Base-by-base conservation (phyloP, 1,284 basidiomycete species). In the Boletus holoroseus region DNA sequence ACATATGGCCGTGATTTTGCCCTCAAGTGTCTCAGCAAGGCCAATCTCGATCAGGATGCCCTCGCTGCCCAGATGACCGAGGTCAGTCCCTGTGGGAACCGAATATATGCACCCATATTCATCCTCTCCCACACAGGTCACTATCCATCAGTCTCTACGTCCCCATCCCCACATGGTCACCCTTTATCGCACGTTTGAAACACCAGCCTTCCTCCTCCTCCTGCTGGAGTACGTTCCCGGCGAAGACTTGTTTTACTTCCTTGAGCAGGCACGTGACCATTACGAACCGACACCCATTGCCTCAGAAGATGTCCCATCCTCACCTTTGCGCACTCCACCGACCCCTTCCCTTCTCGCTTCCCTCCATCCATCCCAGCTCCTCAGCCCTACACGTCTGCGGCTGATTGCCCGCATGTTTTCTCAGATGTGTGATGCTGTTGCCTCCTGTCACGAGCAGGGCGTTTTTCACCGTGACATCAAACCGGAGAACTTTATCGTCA, bases 401-500 rank as follows among this genome's bases (percentile, higher is more conserved):
- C 82, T 99, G 58, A 92, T 99, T 61, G 85, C 93, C 8, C 85
- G 89, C 64, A 99, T 99, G 96, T 99, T 99, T 71, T 77, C 83
- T 32, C 75, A 99, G 73, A 99, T 99, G 92, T 99, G 96, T 68
- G 90, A 95, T 56, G 94, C 95, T 30, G 94, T 99, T 11, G 91
- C 92, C 3, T 83, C 89, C n/a, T 98, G 95, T 71, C 95, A 99
- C 67, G 85, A 90, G 35, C 84, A 87, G 54, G 88, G 88, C 40
- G 89, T 99, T 50, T 91, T 87, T 66, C 95, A 99, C 68, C 86
- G 95, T 54, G 96, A 99, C 70, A 96, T 99, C 78, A 99, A 99
- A 75, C 95, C 95, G 0, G 91, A 94, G 72, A 95, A 94, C 72
- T 94, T 94, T 64, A 94, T 93, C 66, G 89, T 94, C 61, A 94